Conservation (phyloP, 2,329 filamentous ascomycete genomes). For the Aureobasidium sp. region DNA sequence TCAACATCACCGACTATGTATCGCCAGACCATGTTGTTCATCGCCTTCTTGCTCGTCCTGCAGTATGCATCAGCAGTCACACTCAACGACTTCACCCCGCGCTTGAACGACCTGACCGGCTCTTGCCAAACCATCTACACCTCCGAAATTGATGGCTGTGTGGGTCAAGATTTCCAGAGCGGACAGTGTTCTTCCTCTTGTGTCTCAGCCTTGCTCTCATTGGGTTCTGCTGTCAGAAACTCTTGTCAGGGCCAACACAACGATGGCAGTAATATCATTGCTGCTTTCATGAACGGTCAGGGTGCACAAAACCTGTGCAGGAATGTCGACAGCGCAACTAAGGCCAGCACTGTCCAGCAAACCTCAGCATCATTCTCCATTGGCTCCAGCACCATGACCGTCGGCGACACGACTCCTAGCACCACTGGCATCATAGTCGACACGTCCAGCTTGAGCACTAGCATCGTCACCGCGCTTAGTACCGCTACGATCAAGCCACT, state of each 20-base stretch:
- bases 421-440: conserved; percentile 10
- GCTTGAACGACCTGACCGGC: conserved; percentile 31
- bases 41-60: not conserved
- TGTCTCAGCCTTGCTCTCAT: conserved; percentile 31
- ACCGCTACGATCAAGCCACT: not conserved
- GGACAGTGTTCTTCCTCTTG: conserved; percentile 30
- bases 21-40: conserved; percentile 11
- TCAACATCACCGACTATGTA: not conserved
- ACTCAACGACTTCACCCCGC: conserved; percentile 38
- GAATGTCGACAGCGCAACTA: conserved; percentile 19
- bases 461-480: not conserved
- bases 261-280: conserved; percentile 32
- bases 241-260: conserved; percentile 29
- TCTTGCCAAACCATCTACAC: conserved; percentile 35
- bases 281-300: conserved; percentile 33
- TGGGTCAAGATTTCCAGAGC: conserved; percentile 30
- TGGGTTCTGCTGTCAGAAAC: conserved; percentile 27
- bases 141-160: conserved; percentile 33
- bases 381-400: conserved; percentile 9
- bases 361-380: conserved; percentile 12
- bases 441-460: conserved; percentile 11
- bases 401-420: not conserved
- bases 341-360: conserved; percentile 2
- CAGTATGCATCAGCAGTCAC: conserved; percentile 28
- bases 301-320: conserved; percentile 34